These are phyloP conservation scores for Fusarium sp. DNA, from an alignment of 2,329 filamentous ascomycete species.

Conservation along the genomic window DNA sequence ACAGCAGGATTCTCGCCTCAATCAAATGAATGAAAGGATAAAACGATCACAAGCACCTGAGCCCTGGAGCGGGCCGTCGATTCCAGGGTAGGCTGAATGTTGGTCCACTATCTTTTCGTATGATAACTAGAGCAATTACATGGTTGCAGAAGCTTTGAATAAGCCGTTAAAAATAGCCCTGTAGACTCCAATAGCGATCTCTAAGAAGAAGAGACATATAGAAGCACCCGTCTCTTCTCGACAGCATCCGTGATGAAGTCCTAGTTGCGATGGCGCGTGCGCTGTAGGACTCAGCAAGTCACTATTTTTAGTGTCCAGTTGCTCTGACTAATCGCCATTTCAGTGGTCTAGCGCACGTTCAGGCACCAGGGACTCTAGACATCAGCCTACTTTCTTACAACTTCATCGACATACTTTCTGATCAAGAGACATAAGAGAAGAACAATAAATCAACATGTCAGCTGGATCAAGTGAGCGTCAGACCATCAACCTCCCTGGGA, in stretches of 20 bases:
- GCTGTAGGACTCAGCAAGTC: not conserved
- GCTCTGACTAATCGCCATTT: not conserved
- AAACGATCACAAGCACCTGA: too few species aligned
- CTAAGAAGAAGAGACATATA: too few species aligned
- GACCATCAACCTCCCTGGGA: not conserved
- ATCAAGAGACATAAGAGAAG: not conserved
- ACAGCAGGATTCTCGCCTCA: not conserved
- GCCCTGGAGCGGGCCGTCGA: not conserved
- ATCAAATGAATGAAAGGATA: fast-evolving
- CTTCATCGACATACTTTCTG: not conserved
- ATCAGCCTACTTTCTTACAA: not conserved
- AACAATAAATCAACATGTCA: not conserved
- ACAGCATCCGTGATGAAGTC: not conserved
- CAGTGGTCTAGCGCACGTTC: not conserved
- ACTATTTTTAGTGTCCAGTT: not conserved
- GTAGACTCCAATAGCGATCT: too few species aligned
- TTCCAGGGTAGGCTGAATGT: not conserved
- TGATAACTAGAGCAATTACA: too few species aligned
- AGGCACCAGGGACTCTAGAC: fast-evolving
- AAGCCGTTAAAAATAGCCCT: too few species aligned
- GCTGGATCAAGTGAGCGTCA: not conserved
- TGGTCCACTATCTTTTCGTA: not conserved
- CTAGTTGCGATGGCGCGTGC: not conserved
- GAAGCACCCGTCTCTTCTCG: not conserved
- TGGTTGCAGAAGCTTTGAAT: too few species aligned